These are phyloP conservation scores for Ambrosiella cleistominuta DNA, from an alignment of 2,329 filamentous ascomycete species.

Conservation along the genomic window DNA sequence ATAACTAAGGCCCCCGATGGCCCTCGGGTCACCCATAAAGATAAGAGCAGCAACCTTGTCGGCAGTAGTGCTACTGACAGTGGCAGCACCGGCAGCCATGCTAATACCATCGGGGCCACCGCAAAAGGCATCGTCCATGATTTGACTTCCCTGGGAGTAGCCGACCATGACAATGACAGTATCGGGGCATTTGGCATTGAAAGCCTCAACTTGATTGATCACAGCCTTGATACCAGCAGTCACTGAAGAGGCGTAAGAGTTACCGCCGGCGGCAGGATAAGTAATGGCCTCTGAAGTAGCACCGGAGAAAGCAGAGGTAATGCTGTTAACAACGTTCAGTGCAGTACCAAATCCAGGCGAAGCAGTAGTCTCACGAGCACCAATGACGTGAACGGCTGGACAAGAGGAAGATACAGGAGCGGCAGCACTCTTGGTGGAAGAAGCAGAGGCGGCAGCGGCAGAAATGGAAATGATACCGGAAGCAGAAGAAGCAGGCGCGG, in stretches of 20 bases:
- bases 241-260: constrained; percentile 41
- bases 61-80: constrained; percentile 29
- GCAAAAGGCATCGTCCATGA: constrained; percentile 45
- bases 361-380: constrained; percentile 31
- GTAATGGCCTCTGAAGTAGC: constrained; percentile 36
- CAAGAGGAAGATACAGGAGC: constrained; percentile 16
- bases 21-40: constrained; percentile 47
- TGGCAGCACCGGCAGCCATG: constrained; percentile 25
- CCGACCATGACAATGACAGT: constrained; percentile 43
- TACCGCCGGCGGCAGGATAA: constrained; percentile 47
- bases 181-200: constrained; percentile 36
- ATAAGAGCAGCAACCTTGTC: constrained; percentile 44
- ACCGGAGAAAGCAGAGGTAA: constrained; percentile 30
- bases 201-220: constrained; percentile 39
- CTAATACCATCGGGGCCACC: constrained; percentile 37
- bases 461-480: neutral
- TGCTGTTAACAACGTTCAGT: constrained; percentile 30
- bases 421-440: neutral
- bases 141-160: constrained; percentile 47
- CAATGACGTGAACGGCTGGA: constrained; percentile 28
- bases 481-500: neutral
- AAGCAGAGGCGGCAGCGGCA: neutral
- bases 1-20: constrained; percentile 36
- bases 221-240: constrained; percentile 40
- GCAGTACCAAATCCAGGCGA: constrained; percentile 34